These are phyloP conservation scores for Coemansia guatemalensis DNA, from an alignment of 192 early-diverging fungal genomes.

Conservation along the genomic window DNA sequence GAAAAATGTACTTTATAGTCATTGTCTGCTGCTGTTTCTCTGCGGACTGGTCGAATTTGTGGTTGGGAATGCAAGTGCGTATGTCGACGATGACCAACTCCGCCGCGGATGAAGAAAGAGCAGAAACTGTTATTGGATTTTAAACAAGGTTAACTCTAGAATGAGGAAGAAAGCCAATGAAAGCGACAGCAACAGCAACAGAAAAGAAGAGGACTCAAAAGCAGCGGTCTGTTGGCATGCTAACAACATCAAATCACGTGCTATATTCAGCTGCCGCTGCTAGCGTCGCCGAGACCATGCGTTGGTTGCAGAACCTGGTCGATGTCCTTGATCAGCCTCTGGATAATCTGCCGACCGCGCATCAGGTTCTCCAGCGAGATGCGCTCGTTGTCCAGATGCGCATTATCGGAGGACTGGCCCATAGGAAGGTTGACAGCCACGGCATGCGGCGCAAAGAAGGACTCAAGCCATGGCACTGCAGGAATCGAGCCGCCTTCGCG, in stretches of 20 bases:
- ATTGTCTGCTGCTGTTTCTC: conserved; percentile 13
- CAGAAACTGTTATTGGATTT: neutral
- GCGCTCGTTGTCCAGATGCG: conserved; percentile 75
- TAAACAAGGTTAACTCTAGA: neutral
- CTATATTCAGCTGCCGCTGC: neutral
- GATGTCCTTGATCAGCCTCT: conserved; percentile 49
- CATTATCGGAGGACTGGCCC: conserved; percentile 79
- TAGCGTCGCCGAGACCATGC: neutral
- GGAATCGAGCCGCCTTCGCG: conserved; percentile 80
- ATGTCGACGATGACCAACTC: neutral
- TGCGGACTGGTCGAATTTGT: neutral
- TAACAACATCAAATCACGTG: neutral
- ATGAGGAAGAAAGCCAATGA: neutral
- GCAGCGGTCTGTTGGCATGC: no score
- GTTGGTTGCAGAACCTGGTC: conserved; percentile 14
- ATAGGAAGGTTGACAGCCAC: conserved; percentile 74
- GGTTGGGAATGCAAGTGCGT: neutral
- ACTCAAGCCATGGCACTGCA: conserved; percentile 72
- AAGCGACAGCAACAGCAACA: no score
- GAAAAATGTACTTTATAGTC: conserved; percentile 67
- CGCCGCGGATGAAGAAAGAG: neutral
- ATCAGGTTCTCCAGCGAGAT: conserved; percentile 69
- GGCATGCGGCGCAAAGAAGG: conserved; percentile 58
- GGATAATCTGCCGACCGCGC: conserved; percentile 65
- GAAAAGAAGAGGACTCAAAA: conserved; percentile 1